These are phyloP conservation scores for Kwoniella heveanensis DNA, from an alignment of 768 basidiomycete genomes.

Conservation along the genomic window DNA sequence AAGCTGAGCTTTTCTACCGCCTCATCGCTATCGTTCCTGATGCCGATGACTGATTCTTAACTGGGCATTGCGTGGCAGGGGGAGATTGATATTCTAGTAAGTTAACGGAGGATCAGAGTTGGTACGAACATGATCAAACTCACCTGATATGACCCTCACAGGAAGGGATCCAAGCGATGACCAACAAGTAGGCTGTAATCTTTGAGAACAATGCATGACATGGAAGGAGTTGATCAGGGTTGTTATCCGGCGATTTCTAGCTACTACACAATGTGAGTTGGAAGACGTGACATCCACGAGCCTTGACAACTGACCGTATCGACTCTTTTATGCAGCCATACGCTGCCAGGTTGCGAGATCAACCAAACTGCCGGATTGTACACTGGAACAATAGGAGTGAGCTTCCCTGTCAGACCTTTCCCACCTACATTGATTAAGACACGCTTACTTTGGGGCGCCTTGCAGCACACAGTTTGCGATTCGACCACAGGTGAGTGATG, in stretches of 20 bases:
- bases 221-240: constrained; percentile 3
- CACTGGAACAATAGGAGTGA: constrained; percentile 41
- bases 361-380: constrained; percentile 39
- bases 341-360: constrained; percentile 43
- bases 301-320: background rate
- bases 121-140: too few species aligned
- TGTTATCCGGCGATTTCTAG: constrained; percentile 18
- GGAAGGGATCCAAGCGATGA: constrained; percentile 52
- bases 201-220: too few species aligned
- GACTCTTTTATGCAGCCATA: constrained; percentile 37
- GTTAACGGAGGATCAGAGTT: too few species aligned
- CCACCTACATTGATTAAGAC: too few species aligned
- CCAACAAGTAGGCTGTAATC: constrained; percentile 41
- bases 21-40: constrained; percentile 2
- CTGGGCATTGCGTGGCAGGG: too few species aligned
- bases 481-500: constrained; percentile 31
- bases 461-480: constrained; percentile 35
- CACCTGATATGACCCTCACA: too few species aligned
- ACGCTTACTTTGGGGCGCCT: background rate
- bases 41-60: too few species aligned
- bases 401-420: constrained; percentile 5
- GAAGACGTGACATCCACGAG: too few species aligned
- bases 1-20: constrained; percentile 12
- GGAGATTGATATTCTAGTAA: constrained; percentile 54
- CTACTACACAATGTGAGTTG: constrained; percentile 48